Conservation (phyloP, 495 filamentous ascomycete genomes). For the Gamarada debralockiae region DNA sequence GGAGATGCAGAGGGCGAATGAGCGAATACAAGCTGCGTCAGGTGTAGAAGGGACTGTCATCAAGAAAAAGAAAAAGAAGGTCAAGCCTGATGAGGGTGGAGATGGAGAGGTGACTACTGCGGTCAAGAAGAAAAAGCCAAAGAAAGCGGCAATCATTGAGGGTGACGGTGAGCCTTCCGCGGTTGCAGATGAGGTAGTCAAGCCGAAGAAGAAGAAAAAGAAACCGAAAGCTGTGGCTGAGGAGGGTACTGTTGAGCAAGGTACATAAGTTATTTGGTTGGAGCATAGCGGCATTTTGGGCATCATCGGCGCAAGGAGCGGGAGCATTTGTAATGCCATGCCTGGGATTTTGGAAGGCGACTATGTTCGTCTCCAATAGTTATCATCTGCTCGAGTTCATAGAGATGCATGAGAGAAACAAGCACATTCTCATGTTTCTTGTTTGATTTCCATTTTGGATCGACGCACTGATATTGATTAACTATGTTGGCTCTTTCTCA, state of each 20-base stretch:
- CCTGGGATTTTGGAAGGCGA: too few species aligned
- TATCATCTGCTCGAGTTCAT: too few species aligned
- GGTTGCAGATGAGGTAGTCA: conserved; percentile 12
- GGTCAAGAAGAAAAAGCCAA: conserved; percentile 34
- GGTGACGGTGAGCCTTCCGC: conserved; percentile 6
- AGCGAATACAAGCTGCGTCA: conserved; percentile 68
- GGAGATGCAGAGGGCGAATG: conserved; percentile 88
- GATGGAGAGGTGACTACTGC: conserved; percentile 15
- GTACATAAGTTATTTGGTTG: neutral
- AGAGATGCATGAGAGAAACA: too few species aligned
- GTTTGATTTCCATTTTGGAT: too few species aligned
- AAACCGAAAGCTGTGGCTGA: conserved; percentile 21
- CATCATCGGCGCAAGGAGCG: conserved; percentile 8
- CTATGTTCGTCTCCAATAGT: too few species aligned
- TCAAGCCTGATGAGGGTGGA: conserved; percentile 26
- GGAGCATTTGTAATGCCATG: conserved; percentile 10
- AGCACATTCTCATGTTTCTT: too few species aligned
- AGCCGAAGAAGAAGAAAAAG: conserved; percentile 25
- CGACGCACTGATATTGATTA: too few species aligned
- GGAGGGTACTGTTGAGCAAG: conserved; percentile 3
- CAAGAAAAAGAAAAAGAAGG: conserved; percentile 79
- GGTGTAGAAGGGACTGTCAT: conserved; percentile 67
- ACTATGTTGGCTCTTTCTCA: too few species aligned
- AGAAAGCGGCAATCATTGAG: conserved; percentile 18
- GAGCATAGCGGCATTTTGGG: conserved; percentile 15